A percentile compares a stretch with the other conserved stretches of the same genome.
Conservation (phyloP, 2,329 filamentous ascomycete species). For the Pestalotiopsis sp. region DNA sequence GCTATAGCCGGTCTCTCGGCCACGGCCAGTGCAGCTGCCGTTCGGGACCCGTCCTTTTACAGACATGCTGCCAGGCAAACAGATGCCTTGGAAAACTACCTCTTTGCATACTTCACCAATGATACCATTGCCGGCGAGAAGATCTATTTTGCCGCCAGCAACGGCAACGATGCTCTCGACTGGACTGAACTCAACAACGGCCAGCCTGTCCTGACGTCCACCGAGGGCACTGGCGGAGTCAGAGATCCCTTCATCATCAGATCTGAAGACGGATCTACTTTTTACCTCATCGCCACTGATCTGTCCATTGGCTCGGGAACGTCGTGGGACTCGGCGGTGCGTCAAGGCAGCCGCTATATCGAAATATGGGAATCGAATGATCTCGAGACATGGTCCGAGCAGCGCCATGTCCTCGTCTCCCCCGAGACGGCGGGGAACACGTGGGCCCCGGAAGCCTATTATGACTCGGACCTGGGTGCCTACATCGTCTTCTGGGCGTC, state of each 20-base stretch:
- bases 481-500: constrained; percentile 53
- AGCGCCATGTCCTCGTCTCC: constrained; percentile 52
- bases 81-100: constrained; percentile 46
- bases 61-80: constrained; percentile 5
- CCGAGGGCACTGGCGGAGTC: constrained; percentile 49
- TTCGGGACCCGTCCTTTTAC: background rate
- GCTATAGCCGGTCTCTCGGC: constrained; percentile 1
- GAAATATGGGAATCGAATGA: constrained; percentile 57
- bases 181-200: constrained; percentile 54
- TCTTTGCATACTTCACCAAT: constrained; percentile 55
- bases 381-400: constrained; percentile 51
- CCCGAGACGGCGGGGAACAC: constrained; percentile 53
- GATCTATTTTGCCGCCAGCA: constrained; percentile 53
- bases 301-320: constrained; percentile 57
- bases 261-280: constrained; percentile 51
- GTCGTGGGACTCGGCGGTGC: constrained; percentile 50
- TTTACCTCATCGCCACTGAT: constrained; percentile 55
- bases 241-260: constrained; percentile 57
- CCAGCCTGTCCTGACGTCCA: constrained; percentile 47
- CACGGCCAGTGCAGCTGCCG: background rate
- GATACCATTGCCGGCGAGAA: constrained; percentile 48
- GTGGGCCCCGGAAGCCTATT: constrained; percentile 56
- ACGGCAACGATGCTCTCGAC: constrained; percentile 53
- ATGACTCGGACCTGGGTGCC: constrained; percentile 41
- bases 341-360: constrained; percentile 50